These are phyloP conservation scores for Echinosophora koreensis DNA, from an alignment of 306 rosid species.

Conservation along the genomic window DNA sequence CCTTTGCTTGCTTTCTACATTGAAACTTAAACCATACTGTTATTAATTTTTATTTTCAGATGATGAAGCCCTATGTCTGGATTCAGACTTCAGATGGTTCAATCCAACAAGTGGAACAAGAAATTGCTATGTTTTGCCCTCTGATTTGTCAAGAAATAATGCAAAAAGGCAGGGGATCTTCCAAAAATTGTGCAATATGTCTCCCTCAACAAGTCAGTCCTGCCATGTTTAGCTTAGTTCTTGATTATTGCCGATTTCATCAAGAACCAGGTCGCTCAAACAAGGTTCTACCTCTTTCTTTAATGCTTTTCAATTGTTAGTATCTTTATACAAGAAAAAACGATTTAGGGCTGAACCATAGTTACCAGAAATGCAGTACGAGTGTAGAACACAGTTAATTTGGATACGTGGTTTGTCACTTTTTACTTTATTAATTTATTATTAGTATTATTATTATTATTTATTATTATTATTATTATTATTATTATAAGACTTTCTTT, in stretches of 20 bases:
- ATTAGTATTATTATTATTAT: too few species aligned
- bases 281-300: conserved; percentile 64
- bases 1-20: conserved; percentile 5
- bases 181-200: conserved; percentile 92
- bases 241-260: conserved; percentile 97
- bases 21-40: conserved; percentile 44
- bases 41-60: conserved; percentile 44
- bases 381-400: too few species aligned
- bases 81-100: conserved; percentile 91
- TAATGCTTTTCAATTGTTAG: conserved; percentile 25
- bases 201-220: conserved; percentile 98
- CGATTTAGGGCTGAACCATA: neutral
- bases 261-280: conserved; percentile 95
- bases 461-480: too few species aligned
- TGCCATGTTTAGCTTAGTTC: conserved; percentile 83
- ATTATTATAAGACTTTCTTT: too few species aligned
- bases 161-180: conserved; percentile 84
- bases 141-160: conserved; percentile 82
- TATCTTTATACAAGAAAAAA: conserved; percentile 12
- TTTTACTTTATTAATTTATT: too few species aligned
- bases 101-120: conserved; percentile 96
- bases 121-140: conserved; percentile 93
- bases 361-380: too few species aligned
- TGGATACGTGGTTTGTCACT: too few species aligned
- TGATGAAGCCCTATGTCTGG: conserved; percentile 94